Evolutionary conservation across 352 stramenopile genomes (phyloP), one percentile per base, ranked within the genome.

Genomic region (Pythium phragmiticola): DNA sequence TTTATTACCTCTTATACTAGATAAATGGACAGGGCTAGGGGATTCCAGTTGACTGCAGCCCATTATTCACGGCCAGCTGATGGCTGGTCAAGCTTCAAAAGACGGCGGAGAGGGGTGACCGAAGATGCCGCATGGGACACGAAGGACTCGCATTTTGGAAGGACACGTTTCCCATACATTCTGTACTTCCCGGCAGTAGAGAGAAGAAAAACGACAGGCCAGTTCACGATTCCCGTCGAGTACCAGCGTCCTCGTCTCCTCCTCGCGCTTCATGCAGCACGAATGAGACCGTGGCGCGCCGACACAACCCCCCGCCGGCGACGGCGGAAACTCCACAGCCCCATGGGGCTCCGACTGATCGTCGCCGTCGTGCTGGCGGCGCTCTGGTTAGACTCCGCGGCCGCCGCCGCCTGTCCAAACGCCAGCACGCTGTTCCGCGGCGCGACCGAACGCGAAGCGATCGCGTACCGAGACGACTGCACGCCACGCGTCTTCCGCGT

Each of bases 401-500:
- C 41, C 12, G 39, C 49, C 7, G 58, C 3, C 8, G 17, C 13
- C 26, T 59, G 36, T 21, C 16, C 34, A 13, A 63, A 56, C 47
- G 47, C 57, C 2, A 86, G 65, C 52, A 80, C 72, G 7, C 66
- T 90, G 19, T 70, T 87, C 12, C 47, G 66, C 30, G 76, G 73
- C 61, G 58, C 57, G 2, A 65, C 73, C 33, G 64, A 39, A 2
- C 11, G 63, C n/a, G 74, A 77, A 4, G 82, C 80, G 4, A 70
- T 88, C 48, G 80, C 81, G 28, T 91, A 86, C 66, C 74, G 84
- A 63, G 54, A 57, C 7, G 57, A 26, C 42, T 91, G 82, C 73
- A 67, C 63, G 28, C 48, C 69, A 34, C 76, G 76, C 37, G 63
- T 30, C 8, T 87, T 87, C 63, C 61, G 72, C 42, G 79, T 88